Evolutionary conservation across 2,329 filamentous ascomycete genomes (phyloP), one percentile per base, ranked within the genome.

Genomic region (Chaetoscypha palmicola): DNA sequence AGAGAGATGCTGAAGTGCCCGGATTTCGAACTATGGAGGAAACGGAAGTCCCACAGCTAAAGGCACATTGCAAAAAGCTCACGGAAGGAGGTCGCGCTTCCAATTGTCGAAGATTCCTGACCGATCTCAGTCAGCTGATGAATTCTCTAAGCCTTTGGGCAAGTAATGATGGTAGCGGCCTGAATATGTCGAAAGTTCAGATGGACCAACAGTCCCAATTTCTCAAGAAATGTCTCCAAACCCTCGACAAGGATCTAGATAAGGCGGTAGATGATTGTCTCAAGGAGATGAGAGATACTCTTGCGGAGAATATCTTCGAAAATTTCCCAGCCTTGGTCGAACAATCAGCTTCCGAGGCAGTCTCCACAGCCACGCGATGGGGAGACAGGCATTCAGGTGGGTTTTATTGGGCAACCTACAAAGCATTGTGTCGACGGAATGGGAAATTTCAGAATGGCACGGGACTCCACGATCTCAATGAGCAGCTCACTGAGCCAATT

Each of bases 41-140:
- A 46, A 83, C 79, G 0, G 77, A 75, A 43, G 53, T 64, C 11
- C 46, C 49, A 11, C 42, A 51, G 21, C 36, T 48, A 22, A 20
- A 43, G 24, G 64, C 64, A 0, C 78, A 84, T 50, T 80, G 77
- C 41, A 72, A 70, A 46, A 71, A 71, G 32, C 62, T 82, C 2
- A 81, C 79, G 0, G 71, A 75, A 43, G 61, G 63, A 22, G 68
- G 68, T 5, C 64, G 73, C 20, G 59, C 65, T 4, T 64, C 63
- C 3, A 65, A 61, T 14, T 72, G 67, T 38, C 66, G 66, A 7
- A 60, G 58, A 1, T 79, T 79, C 47, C 61, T 83, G 2, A 73
- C 71, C 9, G 67, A 65, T 22, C 41, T 80, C 3, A 66, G 63
- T 32, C 69, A 73, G 46, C 54, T 78, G 0, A 46, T 79, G 2